Conservation (phyloP, 768 basidiomycete species). For the Mrakia blollopis region DNA sequence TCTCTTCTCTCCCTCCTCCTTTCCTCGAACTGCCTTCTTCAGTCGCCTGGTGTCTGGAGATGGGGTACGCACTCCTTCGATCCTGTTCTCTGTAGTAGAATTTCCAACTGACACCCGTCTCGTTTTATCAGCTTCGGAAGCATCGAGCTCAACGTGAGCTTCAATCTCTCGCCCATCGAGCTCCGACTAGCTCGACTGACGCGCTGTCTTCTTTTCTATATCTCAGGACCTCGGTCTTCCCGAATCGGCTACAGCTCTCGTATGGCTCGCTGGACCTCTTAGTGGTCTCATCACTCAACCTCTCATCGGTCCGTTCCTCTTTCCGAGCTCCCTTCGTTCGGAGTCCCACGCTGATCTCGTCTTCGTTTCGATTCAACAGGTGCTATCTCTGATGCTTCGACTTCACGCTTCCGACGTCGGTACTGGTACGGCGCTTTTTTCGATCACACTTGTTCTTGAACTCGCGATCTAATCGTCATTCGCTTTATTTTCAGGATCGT, state of each 20-base stretch:
- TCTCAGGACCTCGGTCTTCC: conserved; percentile 60
- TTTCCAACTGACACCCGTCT: background rate
- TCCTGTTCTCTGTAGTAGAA: too few species aligned
- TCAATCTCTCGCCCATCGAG: background rate
- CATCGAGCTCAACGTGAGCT: conserved; percentile 25
- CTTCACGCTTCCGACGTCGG: conserved; percentile 83
- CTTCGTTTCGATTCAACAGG: conserved; percentile 49
- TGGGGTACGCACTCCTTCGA: conserved; percentile 18
- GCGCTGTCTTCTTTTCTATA: background rate
- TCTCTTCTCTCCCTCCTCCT: background rate
- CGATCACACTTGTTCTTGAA: background rate
- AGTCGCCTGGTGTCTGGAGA: conserved; percentile 33
- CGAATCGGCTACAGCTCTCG: conserved; percentile 83
- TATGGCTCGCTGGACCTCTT: conserved; percentile 79
- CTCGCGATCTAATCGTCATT: background rate
- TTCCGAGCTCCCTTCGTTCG: background rate
- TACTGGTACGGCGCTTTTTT: conserved; percentile 52
- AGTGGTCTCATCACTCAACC: conserved; percentile 86
- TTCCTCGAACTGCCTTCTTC: background rate
- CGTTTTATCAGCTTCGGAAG: conserved; percentile 10
- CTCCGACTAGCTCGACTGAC: background rate
- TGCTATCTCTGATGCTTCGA: conserved; percentile 90
- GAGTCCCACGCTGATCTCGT: background rate
- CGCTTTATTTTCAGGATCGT: conserved; percentile 52
- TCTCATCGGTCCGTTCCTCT: conserved; percentile 65